Percentiles rank a stretch among this genome's conserved stretches.
Evolutionary conservation across 441 rosid genomes (phyloP).

Genomic region (Cnidoscolus chayamansa): DNA sequence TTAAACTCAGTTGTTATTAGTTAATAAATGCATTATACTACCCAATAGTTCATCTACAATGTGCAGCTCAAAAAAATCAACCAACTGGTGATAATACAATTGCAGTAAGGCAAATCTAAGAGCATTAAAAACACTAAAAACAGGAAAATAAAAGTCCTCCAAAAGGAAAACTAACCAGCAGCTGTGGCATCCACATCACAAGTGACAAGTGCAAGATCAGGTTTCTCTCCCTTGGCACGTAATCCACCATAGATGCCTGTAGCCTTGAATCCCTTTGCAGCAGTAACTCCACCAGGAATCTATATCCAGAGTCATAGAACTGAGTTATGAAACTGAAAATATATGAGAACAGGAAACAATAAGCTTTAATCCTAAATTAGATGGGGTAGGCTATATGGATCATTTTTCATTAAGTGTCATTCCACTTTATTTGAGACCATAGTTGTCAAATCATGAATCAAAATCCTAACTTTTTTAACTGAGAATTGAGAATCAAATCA

Average conservation of each 20-base stretch:
- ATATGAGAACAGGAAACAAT: background rate
- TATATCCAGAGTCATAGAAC: slow-evolving; percentile 25
- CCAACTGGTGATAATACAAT: background rate
- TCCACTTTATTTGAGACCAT: too few relatives aligned
- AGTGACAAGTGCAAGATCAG: slow-evolving; percentile 83
- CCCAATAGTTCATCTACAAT: background rate
- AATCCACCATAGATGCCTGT: slow-evolving; percentile 79
- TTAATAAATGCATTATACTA: background rate
- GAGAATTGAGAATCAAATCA: too few relatives aligned
- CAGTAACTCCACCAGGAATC: slow-evolving; percentile 94
- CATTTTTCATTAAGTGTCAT: too few relatives aligned
- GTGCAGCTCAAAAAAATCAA: background rate
- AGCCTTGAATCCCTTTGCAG: slow-evolving; percentile 88
- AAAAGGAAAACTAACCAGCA: slow-evolving; percentile 50
- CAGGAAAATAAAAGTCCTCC: background rate
- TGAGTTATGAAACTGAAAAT: background rate
- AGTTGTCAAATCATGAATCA: too few relatives aligned
- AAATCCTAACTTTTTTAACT: too few relatives aligned
- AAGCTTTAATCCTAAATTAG: too few relatives aligned
- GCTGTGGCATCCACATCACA: slow-evolving; percentile 84
- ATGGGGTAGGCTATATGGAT: too few relatives aligned
- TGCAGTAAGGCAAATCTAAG: background rate
- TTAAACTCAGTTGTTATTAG: background rate
- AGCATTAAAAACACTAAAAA: background rate
- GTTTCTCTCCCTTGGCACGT: slow-evolving; percentile 82